phyloP scores from a whole-genome alignment of 192 early-diverging fungal genomes.

The Neocallimastix lanati region DNA sequence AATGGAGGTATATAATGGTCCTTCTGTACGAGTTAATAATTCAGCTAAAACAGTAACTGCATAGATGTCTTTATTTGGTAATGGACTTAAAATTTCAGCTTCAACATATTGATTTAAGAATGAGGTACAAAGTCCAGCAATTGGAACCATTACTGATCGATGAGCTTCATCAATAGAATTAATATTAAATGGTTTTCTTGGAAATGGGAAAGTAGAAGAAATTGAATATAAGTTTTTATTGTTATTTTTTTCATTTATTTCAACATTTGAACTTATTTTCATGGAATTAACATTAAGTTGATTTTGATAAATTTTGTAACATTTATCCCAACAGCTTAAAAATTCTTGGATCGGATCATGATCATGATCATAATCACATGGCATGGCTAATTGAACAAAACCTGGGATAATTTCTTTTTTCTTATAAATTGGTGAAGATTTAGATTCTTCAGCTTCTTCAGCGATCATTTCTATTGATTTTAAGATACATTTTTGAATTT shows the following conservation, averaged over 20 bases:
- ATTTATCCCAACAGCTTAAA: background rate
- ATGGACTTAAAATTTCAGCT: slow-evolving; percentile 24
- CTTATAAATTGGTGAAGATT: slow-evolving; percentile 17
- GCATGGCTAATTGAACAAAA: slow-evolving; percentile 18
- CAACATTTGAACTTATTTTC: no score
- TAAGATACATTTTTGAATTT: slow-evolving; percentile 4
- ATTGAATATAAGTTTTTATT: background rate
- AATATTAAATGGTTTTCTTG: slow-evolving; percentile 9
- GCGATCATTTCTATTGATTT: background rate
- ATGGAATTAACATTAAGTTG: no score
- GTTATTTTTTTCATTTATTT: background rate
- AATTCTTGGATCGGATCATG: background rate
- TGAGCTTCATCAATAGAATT: slow-evolving; percentile 10
- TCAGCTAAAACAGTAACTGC: slow-evolving; percentile 41
- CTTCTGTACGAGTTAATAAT: slow-evolving; percentile 49
- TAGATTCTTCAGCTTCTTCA: background rate
- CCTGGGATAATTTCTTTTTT: slow-evolving; percentile 13
- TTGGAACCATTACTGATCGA: slow-evolving; percentile 18
- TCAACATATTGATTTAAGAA: slow-evolving; percentile 25
- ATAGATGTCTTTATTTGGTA: slow-evolving; percentile 20
- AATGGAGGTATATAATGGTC: slow-evolving; percentile 54
- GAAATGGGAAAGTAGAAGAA: slow-evolving; percentile 23
- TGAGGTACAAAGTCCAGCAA: slow-evolving; percentile 19
- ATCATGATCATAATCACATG: background rate
- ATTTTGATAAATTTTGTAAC: background rate